Evolutionary conservation across 768 basidiomycete species (phyloP), one percentile per base, ranked within the genome.

Genomic region (Termitomyces sp.): DNA sequence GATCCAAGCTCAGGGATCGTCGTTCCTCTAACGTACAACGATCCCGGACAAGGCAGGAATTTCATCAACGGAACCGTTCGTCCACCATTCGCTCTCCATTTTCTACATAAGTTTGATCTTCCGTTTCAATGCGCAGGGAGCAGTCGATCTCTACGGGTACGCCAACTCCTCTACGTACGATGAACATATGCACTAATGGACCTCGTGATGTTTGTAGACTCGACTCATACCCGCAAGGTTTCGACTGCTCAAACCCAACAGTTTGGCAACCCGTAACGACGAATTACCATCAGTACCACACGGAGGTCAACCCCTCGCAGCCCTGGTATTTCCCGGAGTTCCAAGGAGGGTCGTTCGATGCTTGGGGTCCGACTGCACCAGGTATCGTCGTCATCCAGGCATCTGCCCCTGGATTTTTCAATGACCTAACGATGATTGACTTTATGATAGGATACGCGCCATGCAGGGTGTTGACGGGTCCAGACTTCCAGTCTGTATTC

Each of bases 401-500:
- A 15, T 35, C 15, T 15, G 23, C 8, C 37, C 15, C 9, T 44
- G 12, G 5, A 28, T 11, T 6, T 23, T 1, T 26, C 21, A 23
- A 7, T 37, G 15, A 23, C 9, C 17, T 26, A 6, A 10, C 23
- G 15, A 28, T 50, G 12, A 15, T 51, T 9, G 3, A 40, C 40
- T 12, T 30, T 11, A 9, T n/a, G 28, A 9, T 62, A 82, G 84
- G 87, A 43, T 91, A 90, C 64, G 76, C 72, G 1, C 73, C 78
- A 3, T 92, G 90, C 65, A 76, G 79, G 28, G 69, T 74, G 1
- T 71, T 92, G 59, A 91, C 89, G 11, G 88, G 87, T 3, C 73
- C 86, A 1, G 76, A 86, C 63, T 92, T 91, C 69, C 78, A 85
- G 69, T 86, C 83, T 42, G 92, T 93, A 6, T 93, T 91, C 69